Evolutionary conservation across 768 basidiomycete species (phyloP).

Genomic region (Suillus subaureus): DNA sequence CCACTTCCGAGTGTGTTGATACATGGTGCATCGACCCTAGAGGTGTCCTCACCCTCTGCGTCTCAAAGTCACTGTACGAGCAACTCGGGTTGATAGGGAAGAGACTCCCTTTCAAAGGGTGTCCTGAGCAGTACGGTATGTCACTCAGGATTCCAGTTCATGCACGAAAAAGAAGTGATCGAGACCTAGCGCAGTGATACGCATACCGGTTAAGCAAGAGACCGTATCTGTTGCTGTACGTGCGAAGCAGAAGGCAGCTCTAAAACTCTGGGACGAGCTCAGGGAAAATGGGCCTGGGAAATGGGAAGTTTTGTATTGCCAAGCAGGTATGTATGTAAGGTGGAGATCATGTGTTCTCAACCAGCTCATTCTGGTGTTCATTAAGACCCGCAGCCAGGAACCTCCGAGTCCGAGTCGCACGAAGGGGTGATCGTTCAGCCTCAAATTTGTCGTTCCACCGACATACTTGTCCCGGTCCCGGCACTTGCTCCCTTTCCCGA

Average conservation of each 20-base stretch:
- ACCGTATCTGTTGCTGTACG: slow-evolving; percentile 39
- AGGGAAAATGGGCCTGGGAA: slow-evolving; percentile 35
- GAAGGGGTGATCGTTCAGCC: slow-evolving; percentile 23
- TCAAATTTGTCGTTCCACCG: slow-evolving; percentile 23
- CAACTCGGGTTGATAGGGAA: slow-evolving; percentile 60
- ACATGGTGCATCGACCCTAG: slow-evolving; percentile 73
- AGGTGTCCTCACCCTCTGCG: slow-evolving; percentile 57
- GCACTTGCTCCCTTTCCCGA: slow-evolving; percentile 28
- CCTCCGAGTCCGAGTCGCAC: background rate
- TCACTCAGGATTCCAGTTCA: slow-evolving; percentile 11
- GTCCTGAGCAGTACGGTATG: slow-evolving; percentile 51
- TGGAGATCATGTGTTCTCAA: background rate
- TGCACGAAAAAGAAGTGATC: slow-evolving; percentile 12
- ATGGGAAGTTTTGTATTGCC: slow-evolving; percentile 49
- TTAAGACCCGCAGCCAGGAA: background rate
- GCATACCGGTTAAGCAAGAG: slow-evolving; percentile 44
- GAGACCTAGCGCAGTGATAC: slow-evolving; percentile 44
- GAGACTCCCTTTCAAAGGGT: slow-evolving; percentile 53
- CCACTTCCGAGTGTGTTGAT: slow-evolving; percentile 44
- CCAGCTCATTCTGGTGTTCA: slow-evolving; percentile 8
- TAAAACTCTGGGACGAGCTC: slow-evolving; percentile 53
- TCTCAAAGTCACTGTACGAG: slow-evolving; percentile 61
- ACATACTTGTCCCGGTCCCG: slow-evolving; percentile 46
- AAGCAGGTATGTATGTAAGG: slow-evolving; percentile 25
- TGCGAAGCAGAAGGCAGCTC: slow-evolving; percentile 40